Base-by-base conservation (phyloP, 1,284 basidiomycete species). In the Apiotrichum domesticum region DNA sequence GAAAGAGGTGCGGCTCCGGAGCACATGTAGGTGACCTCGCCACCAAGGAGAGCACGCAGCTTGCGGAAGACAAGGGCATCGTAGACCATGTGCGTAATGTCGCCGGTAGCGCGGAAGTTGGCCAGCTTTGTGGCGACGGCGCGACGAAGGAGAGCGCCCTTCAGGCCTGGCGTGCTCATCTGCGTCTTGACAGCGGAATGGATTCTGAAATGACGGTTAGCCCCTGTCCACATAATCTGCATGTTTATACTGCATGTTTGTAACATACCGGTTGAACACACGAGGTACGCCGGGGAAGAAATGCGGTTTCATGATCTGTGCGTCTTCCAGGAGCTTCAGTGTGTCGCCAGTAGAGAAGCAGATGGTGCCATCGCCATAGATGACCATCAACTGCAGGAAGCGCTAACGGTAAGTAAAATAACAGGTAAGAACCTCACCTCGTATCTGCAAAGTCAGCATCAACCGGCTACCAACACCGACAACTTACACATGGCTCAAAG, bases 261-360 rank as follows among this genome's bases (percentile, higher is more conserved):
- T 21, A 21, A 21, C 21, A 21, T 21, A 21, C 21, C 21, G 21
- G 21, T 21, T 21, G 21, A 21, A 21, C 21, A 21, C 21, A 21
- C 21, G 21, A 21, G 21, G 21, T 21, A 21, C 21, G 21, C 21
- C 21, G 21, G 21, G 21, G 21, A 21, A 21, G 21, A 21, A 21
- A 21, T 21, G 21, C 21, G 21, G 21, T 21, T 21, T 21, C 21
- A 21, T 80, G 59, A 89, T 78, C 71, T 90, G 86, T 41, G 87
- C 83, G 68, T 99, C 96, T 71, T 98, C 93, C 14, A 97, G 79
- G 32, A 98, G 82, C 33, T 87, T 84, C 10, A 90, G 78, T n/a
- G 88, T 87, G 75, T 98, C 93, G 47, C 95, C 95, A 34, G 87
- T 88, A 66, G 86, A 90, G 79, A 87, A 95, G 32, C 90, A 92